These are phyloP conservation scores for Stephanodiscus triporus DNA, from an alignment of 108 stramenopile species.

Conservation along the genomic window DNA sequence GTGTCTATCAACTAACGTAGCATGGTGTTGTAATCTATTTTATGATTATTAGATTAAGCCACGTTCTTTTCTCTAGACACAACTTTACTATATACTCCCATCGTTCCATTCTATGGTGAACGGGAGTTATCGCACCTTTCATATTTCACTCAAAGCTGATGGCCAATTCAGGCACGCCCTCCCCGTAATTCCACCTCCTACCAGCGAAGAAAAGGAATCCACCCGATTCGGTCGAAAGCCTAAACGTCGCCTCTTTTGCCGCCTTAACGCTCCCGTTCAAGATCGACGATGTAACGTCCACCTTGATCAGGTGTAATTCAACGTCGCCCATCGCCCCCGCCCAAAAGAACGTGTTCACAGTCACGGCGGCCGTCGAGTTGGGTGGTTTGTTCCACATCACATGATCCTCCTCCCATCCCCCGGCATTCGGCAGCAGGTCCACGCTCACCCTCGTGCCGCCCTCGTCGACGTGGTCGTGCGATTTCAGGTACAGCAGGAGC, in stretches of 20 bases:
- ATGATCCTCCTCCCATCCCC: not conserved
- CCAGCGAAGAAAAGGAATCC: not conserved
- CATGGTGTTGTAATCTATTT: no score
- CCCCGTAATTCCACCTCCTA: not conserved
- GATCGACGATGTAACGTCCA: not conserved
- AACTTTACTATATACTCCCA: no score
- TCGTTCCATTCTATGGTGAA: no score
- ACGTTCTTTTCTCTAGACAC: no score
- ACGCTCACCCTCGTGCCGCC: not conserved
- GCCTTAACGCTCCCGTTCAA: not conserved
- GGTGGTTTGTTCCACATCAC: not conserved
- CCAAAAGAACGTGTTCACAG: not conserved
- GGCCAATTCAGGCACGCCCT: not conserved
- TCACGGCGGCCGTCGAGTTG: not conserved
- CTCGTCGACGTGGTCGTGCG: not conserved
- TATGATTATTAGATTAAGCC: no score
- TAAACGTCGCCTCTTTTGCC: not conserved
- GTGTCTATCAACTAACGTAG: no score
- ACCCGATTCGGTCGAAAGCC: not conserved
- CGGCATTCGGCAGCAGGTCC: not conserved
- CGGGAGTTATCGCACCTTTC: no score
- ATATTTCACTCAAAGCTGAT: not conserved
- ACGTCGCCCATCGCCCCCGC: not conserved
- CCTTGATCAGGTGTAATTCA: not conserved
- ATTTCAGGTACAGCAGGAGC: not conserved